Percentiles rank a stretch among this genome's conserved stretches.
Conservation (phyloP, 306 rosid species). For the Vigna unguiculata region DNA sequence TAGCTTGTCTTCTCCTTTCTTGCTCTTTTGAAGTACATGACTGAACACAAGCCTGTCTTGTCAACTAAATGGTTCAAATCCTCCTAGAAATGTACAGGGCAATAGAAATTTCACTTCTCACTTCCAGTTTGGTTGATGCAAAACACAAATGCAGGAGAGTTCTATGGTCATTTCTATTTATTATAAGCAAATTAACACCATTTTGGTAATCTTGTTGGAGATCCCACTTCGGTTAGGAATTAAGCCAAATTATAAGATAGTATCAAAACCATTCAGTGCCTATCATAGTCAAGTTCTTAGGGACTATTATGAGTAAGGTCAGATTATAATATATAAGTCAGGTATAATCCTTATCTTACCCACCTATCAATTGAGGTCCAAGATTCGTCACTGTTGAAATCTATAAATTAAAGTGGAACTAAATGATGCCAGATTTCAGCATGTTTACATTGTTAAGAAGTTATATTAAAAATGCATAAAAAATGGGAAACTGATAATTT, state of each 20-base stretch:
- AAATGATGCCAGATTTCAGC: slow-evolving; percentile 26
- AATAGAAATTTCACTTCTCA: neutral
- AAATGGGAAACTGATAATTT: slow-evolving; percentile 17
- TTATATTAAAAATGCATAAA: slow-evolving; percentile 24
- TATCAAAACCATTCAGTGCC: too few relatives aligned
- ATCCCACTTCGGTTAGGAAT: too few relatives aligned
- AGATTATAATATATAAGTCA: too few relatives aligned
- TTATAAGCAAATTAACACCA: neutral
- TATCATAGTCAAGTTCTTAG: too few relatives aligned
- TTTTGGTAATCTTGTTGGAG: neutral
- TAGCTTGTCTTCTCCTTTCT: neutral
- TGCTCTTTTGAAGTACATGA: neutral
- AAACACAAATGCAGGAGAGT: slow-evolving; percentile 16
- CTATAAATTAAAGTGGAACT: slow-evolving; percentile 10
- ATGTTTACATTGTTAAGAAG: slow-evolving; percentile 13
- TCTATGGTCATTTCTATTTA: neutral
- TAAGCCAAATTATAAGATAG: too few relatives aligned
- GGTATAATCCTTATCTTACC: neutral
- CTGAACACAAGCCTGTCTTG: slow-evolving; percentile 5
- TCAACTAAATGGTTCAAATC: slow-evolving; percentile 3
- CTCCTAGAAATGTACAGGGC: neutral
- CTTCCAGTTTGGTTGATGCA: slow-evolving; percentile 20
- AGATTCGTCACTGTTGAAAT: too few relatives aligned
- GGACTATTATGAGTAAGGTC: too few relatives aligned
- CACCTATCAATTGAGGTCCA: neutral